A percentile compares a stretch with the other conserved stretches of the same genome.
These are phyloP conservation scores for Suillus spraguei DNA, from an alignment of 768 basidiomycete species.

Conservation along the genomic window DNA sequence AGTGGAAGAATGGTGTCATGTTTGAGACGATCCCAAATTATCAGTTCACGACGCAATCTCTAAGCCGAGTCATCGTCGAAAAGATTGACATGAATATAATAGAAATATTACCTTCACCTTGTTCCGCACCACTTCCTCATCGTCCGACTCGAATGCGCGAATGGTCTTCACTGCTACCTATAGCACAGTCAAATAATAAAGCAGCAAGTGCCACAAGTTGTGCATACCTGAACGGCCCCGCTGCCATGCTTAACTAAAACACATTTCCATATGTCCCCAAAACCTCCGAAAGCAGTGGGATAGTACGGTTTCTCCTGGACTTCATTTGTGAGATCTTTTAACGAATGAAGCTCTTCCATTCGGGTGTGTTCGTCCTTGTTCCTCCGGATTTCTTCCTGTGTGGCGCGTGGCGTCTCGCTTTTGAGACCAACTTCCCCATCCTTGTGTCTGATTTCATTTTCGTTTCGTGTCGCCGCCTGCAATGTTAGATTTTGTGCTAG, in stretches of 20 bases:
- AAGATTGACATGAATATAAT: not conserved
- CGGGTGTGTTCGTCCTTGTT: slow-evolving; percentile 30
- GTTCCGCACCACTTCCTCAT: not conserved
- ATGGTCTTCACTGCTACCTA: slow-evolving; percentile 12
- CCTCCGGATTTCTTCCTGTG: slow-evolving; percentile 26
- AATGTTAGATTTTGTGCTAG: slow-evolving; percentile 19
- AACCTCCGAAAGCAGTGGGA: not conserved
- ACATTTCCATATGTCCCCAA: slow-evolving; percentile 13
- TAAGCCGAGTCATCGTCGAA: not conserved
- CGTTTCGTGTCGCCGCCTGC: slow-evolving; percentile 22
- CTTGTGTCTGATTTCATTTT: slow-evolving; percentile 27
- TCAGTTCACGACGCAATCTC: slow-evolving; percentile 24
- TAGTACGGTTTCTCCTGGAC: not conserved
- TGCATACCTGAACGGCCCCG: not conserved
- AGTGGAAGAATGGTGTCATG: slow-evolving; percentile 26
- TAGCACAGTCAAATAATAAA: not conserved
- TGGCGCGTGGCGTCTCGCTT: slow-evolving; percentile 25
- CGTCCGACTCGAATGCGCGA: not conserved
- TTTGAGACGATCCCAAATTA: slow-evolving; percentile 23
- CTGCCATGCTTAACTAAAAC: not conserved
- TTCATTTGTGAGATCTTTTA: not conserved
- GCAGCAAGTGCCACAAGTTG: not conserved
- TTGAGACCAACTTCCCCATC: slow-evolving; percentile 26
- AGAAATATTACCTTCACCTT: not conserved
- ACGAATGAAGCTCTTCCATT: slow-evolving; percentile 20